phyloP scores from a whole-genome alignment of 768 basidiomycete species.

The Tylopilus sp. region DNA sequence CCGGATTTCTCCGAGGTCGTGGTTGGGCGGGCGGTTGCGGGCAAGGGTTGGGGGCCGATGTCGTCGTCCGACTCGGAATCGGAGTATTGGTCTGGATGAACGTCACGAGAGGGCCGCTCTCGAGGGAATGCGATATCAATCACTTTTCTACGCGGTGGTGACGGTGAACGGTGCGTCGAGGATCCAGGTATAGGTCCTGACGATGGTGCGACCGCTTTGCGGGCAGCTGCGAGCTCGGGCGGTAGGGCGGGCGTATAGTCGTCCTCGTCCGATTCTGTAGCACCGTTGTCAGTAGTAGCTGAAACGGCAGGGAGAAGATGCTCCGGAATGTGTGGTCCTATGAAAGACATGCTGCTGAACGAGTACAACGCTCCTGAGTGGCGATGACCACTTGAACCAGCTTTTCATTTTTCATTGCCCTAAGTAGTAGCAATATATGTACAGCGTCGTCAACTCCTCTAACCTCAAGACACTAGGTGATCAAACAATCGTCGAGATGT shows the following conservation, averaged over 20 bases:
- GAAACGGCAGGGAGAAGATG: conserved; percentile 36
- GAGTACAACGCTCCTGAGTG: neutral
- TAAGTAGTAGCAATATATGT: no score
- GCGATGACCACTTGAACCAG: neutral
- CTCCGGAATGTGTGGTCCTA: conserved; percentile 57
- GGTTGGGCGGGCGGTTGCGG: conserved; percentile 35
- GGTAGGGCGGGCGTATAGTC: conserved; percentile 73
- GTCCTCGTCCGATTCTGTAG: conserved; percentile 47
- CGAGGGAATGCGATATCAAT: conserved; percentile 55
- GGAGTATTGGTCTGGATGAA: conserved; percentile 26
- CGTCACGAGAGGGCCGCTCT: conserved; percentile 30
- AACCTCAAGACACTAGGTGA: neutral
- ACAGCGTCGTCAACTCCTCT: neutral
- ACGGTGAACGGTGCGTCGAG: conserved; percentile 17
- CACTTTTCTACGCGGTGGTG: conserved; percentile 30
- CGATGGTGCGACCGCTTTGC: conserved; percentile 32
- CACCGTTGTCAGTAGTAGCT: conserved; percentile 22
- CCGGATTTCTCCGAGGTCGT: conserved; percentile 54
- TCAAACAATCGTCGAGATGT: neutral
- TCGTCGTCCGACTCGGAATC: conserved; percentile 73
- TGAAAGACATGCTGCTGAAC: conserved; percentile 31
- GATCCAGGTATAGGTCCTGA: conserved; percentile 19
- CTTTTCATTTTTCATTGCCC: neutral
- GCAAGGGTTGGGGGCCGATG: conserved; percentile 79
- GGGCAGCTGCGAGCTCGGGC: conserved; percentile 57